phyloP scores from a whole-genome alignment of 306 rosid species.

The Fragaria nilgerrensis region DNA sequence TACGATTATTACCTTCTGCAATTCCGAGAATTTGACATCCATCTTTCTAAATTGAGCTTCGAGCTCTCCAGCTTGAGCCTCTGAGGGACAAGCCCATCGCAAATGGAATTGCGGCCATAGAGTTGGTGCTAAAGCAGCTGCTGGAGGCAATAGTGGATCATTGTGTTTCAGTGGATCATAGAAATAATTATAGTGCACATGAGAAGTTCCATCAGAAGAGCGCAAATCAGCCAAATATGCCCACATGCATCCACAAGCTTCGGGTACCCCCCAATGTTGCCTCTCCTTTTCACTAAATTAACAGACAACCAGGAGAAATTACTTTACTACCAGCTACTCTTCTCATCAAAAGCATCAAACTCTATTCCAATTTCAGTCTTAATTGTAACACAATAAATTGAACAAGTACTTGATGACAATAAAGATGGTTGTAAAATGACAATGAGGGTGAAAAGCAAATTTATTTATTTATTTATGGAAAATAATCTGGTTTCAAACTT shows the following conservation, averaged over 20 bases:
- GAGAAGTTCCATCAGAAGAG: constrained; percentile 60
- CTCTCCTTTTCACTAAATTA: constrained; percentile 83
- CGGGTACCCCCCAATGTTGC: constrained; percentile 61
- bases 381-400: neutral
- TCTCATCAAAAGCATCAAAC: constrained; percentile 2
- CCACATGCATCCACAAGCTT: constrained; percentile 95
- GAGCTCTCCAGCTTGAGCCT: constrained; percentile 72
- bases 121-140: constrained; percentile 94
- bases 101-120: constrained; percentile 95
- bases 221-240: constrained; percentile 73
- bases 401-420: neutral
- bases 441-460: neutral
- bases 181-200: constrained; percentile 74
- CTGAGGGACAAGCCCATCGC: constrained; percentile 93
- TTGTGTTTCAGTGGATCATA: constrained; percentile 65
- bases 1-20: constrained; percentile 60
- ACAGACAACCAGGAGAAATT: constrained; percentile 28
- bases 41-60: constrained; percentile 69
- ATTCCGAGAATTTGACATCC: constrained; percentile 52
- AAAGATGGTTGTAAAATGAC: neutral
- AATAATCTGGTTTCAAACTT: neutral
- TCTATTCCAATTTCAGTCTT: neutral
- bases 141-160: constrained; percentile 74
- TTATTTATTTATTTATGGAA: neutral
- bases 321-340: constrained; percentile 9